Percentiles rank a stretch among this genome's conserved stretches.
These are phyloP conservation scores for Plasmodium gaboni DNA, from an alignment of 169 alveolate species.

Conservation along the genomic window DNA sequence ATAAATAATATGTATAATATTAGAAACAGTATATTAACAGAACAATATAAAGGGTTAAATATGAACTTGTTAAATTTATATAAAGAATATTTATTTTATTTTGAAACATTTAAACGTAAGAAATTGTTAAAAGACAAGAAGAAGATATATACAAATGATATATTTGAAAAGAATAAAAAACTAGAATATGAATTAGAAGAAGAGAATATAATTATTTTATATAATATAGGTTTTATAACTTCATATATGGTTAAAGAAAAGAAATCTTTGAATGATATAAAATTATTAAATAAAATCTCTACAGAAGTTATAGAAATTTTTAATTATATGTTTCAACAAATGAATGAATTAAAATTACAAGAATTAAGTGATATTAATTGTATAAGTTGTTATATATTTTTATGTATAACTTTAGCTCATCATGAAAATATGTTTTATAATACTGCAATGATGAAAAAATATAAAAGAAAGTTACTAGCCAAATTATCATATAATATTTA, in stretches of 20 bases:
- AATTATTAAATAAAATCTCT: constrained; percentile 60
- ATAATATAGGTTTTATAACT: constrained; percentile 40
- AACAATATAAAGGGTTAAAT: constrained; percentile 24
- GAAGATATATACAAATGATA: constrained; percentile 32
- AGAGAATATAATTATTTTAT: constrained; percentile 38
- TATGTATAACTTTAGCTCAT: constrained; percentile 53
- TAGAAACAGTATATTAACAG: constrained; percentile 20
- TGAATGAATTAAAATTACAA: constrained; percentile 26
- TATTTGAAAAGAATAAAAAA: constrained; percentile 50
- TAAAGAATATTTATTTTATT: constrained; percentile 75
- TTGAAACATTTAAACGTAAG: constrained; percentile 46
- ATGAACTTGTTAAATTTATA: constrained; percentile 38
- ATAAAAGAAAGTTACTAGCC: constrained; percentile 54
- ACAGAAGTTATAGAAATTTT: constrained; percentile 45
- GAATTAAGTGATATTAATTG: constrained; percentile 54
- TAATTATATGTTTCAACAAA: constrained; percentile 44
- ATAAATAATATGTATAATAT: constrained; percentile 17
- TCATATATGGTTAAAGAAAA: constrained; percentile 38
- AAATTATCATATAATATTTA: constrained; percentile 54
- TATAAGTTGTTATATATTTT: constrained; percentile 37
- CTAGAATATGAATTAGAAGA: constrained; percentile 55
- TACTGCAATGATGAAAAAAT: constrained; percentile 60
- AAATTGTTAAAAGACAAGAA: constrained; percentile 39
- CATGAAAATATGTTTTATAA: constrained; percentile 76
- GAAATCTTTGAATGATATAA: constrained; percentile 38